Percentiles rank a stretch among this genome's conserved stretches.
These are phyloP conservation scores for Aquilaria sinensis DNA, from an alignment of 345 rosid genomes.

Conservation along the genomic window DNA sequence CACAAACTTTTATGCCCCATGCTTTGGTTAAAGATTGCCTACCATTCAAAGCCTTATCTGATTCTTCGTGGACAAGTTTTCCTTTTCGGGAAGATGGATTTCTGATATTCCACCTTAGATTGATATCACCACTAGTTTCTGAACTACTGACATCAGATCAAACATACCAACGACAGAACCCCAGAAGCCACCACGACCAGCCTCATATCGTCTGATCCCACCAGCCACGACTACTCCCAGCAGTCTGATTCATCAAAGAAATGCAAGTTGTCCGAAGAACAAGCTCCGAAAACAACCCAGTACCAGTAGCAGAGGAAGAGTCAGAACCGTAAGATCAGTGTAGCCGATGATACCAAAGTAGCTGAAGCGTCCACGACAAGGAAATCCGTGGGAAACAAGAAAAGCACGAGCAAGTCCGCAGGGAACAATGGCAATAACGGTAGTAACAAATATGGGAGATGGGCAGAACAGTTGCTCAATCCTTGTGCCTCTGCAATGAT, in stretches of 20 bases:
- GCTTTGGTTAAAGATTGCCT: no score
- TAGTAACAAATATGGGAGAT: conserved; percentile 65
- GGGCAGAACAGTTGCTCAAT: conserved; percentile 89
- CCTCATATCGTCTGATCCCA: conserved; percentile 5
- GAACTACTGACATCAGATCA: no score
- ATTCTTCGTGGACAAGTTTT: no score
- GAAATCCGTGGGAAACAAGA: conserved; percentile 47
- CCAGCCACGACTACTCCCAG: conserved; percentile 16
- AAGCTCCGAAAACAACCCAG: conserved; percentile 18
- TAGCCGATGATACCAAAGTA: conserved; percentile 8
- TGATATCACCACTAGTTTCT: no score
- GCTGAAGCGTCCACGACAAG: conserved; percentile 19
- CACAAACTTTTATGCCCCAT: no score
- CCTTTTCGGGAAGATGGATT: no score
- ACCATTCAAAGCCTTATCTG: no score
- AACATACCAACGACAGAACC: not conserved
- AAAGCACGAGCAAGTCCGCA: conserved; percentile 26
- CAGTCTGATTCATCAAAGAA: conserved; percentile 32
- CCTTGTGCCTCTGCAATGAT: conserved; percentile 61
- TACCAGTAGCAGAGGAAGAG: conserved; percentile 26
- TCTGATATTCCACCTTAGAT: no score
- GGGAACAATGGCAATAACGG: conserved; percentile 45
- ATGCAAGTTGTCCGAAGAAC: conserved; percentile 25
- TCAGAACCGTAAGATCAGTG: conserved; percentile 7
- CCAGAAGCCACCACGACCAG: not conserved